Percentiles rank a stretch among this genome's conserved stretches.
phyloP scores from a whole-genome alignment of 2,329 filamentous ascomycete genomes.

The Penicillium oxalicum region DNA sequence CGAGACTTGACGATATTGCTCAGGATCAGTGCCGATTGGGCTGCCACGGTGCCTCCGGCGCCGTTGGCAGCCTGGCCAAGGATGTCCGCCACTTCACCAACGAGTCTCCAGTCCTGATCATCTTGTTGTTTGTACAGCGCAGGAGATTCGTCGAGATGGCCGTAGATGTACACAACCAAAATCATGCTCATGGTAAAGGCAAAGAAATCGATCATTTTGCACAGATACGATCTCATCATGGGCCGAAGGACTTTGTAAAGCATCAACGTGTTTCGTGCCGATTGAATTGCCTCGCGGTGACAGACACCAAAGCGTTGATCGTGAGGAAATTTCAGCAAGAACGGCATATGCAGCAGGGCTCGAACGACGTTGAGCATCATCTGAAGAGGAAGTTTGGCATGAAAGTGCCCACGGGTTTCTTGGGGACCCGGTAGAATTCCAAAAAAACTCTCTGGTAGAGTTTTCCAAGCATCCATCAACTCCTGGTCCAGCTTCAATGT shows the following conservation, averaged over 20 bases:
- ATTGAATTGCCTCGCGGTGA: constrained; percentile 36
- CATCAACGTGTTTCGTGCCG: constrained; percentile 37
- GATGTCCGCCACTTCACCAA: constrained; percentile 28
- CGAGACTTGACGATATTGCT: constrained; percentile 29
- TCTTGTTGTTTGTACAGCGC: constrained; percentile 27
- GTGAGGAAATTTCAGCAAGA: constrained; percentile 38
- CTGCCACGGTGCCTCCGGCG: constrained; percentile 39
- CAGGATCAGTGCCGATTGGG: constrained; percentile 39
- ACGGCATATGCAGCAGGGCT: constrained; percentile 43
- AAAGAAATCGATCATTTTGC: constrained; percentile 46
- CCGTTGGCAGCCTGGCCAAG: constrained; percentile 29
- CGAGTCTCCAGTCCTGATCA: constrained; percentile 33
- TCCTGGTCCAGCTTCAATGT: constrained; percentile 41
- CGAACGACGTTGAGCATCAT: constrained; percentile 38
- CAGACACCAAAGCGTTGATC: constrained; percentile 38
- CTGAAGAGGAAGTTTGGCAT: constrained; percentile 32
- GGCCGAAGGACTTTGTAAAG: constrained; percentile 35
- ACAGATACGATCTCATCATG: constrained; percentile 32
- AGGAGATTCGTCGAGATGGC: constrained; percentile 23
- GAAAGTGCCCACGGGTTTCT: constrained; percentile 23
- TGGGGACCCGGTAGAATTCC: constrained; percentile 17
- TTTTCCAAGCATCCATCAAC: constrained; percentile 27
- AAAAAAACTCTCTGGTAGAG: constrained; percentile 30
- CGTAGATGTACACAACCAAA: constrained; percentile 40
- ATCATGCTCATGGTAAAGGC: constrained; percentile 44